Conservation (phyloP, 495 filamentous ascomycete species). For the Rhypophila decipiens region DNA sequence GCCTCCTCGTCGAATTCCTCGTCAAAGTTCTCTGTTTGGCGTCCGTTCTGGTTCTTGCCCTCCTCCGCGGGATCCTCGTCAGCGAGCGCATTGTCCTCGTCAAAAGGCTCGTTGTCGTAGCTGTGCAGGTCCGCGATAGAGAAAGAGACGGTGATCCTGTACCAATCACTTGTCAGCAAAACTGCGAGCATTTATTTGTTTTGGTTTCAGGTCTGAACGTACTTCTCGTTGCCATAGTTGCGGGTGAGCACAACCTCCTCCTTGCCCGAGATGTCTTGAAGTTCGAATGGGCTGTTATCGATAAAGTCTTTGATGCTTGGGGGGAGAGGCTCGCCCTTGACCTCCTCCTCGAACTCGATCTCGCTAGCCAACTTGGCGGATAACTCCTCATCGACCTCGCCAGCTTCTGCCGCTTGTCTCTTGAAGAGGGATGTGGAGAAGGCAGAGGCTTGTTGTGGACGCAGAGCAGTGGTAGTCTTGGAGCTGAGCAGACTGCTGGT, state of each 20-base stretch:
- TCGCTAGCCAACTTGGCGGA: slow-evolving; percentile 72
- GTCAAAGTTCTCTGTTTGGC: slow-evolving; percentile 41
- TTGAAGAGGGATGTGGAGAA: slow-evolving; percentile 66
- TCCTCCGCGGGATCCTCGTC: slow-evolving; percentile 53
- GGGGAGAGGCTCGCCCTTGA: slow-evolving; percentile 53
- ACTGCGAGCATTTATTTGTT: too few species aligned
- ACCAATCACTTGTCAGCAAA: too few species aligned
- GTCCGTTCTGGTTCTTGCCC: slow-evolving; percentile 36
- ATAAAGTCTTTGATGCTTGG: slow-evolving; percentile 65
- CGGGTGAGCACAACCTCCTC: slow-evolving; percentile 82
- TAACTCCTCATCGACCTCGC: slow-evolving; percentile 65
- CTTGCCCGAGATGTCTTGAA: slow-evolving; percentile 71
- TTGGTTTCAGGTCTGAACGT: slow-evolving; percentile 32
- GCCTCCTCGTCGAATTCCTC: slow-evolving; percentile 42
- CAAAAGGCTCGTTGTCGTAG: slow-evolving; percentile 46
- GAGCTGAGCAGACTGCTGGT: slow-evolving; percentile 23
- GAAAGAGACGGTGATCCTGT: slow-evolving; percentile 87
- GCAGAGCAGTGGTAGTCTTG: slow-evolving; percentile 26
- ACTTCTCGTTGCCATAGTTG: slow-evolving; percentile 84
- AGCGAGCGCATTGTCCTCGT: slow-evolving; percentile 60
- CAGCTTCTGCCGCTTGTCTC: slow-evolving; percentile 30
- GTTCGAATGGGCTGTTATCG: slow-evolving; percentile 62
- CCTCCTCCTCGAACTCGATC: slow-evolving; percentile 56
- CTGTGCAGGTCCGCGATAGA: slow-evolving; percentile 85
- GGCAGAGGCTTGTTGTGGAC: slow-evolving; percentile 54